phyloP scores from a whole-genome alignment of 106 monocot species.

The Dendrobium catenatum region DNA sequence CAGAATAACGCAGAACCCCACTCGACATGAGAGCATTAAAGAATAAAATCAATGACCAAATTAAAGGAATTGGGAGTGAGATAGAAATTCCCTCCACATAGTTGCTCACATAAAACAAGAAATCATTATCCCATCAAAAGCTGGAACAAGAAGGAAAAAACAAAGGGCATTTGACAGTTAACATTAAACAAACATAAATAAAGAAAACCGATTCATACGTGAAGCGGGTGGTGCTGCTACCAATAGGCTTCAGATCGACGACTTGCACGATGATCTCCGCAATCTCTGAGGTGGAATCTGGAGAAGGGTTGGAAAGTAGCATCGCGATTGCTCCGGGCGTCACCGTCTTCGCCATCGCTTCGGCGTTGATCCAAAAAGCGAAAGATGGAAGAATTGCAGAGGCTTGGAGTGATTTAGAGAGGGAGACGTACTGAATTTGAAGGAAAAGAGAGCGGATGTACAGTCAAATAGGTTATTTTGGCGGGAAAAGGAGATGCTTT shows the following conservation, averaged over 20 bases:
- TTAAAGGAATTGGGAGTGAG: not conserved
- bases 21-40: not conserved
- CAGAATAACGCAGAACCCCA: not conserved
- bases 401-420: not conserved
- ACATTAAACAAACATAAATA: not conserved
- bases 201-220: slow-evolving; percentile 39
- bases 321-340: slow-evolving; percentile 56
- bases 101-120: not conserved
- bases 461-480: not conserved
- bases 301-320: slow-evolving; percentile 63
- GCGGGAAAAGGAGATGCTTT: slow-evolving; percentile 1
- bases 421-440: not conserved
- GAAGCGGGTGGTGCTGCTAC: slow-evolving; percentile 69
- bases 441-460: not conserved
- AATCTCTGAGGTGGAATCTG: slow-evolving; percentile 36
- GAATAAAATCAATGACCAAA: not conserved
- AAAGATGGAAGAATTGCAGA: not conserved
- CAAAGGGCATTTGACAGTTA: too few species aligned
- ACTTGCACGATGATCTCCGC: slow-evolving; percentile 82
- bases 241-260: slow-evolving; percentile 89
- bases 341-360: slow-evolving; percentile 33
- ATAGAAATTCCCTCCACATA: not conserved
- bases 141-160: not conserved
- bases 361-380: not conserved
- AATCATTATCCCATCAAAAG: not conserved